These are phyloP conservation scores for Colletotrichum limetticola DNA, from an alignment of 2,329 filamentous ascomycete species.

Conservation along the genomic window DNA sequence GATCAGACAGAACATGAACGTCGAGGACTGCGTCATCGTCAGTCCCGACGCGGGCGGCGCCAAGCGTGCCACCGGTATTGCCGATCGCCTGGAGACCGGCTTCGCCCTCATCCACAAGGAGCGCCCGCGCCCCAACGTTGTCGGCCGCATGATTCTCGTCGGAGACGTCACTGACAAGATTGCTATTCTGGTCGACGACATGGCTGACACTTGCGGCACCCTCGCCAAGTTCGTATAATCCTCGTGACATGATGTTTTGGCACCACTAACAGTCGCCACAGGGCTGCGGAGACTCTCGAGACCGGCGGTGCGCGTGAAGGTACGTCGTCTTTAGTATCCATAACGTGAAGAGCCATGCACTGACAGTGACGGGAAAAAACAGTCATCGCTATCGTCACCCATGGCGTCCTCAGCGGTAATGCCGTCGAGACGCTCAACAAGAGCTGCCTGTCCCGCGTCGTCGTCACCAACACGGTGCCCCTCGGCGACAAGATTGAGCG, in stretches of 20 bases:
- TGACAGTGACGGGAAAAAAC: background rate
- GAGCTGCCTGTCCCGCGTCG: slow-evolving; percentile 79
- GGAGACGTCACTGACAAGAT: slow-evolving; percentile 92
- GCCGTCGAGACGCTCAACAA: slow-evolving; percentile 88
- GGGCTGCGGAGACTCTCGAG: slow-evolving; percentile 32
- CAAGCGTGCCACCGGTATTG: slow-evolving; percentile 87
- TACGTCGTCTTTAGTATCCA: background rate
- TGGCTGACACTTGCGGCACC: slow-evolving; percentile 96
- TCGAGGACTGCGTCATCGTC: slow-evolving; percentile 85
- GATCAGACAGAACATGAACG: slow-evolving; percentile 81
- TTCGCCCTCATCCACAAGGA: slow-evolving; percentile 94
- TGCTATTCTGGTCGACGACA: slow-evolving; percentile 96
- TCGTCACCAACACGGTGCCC: slow-evolving; percentile 82
- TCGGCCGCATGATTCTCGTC: slow-evolving; percentile 92
- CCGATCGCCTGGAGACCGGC: slow-evolving; percentile 82
- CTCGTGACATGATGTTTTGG: background rate
- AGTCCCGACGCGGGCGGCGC: slow-evolving; percentile 88
- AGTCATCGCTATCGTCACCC: slow-evolving; percentile 92
- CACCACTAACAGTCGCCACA: background rate
- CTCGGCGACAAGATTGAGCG: slow-evolving; percentile 78
- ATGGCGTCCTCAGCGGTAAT: slow-evolving; percentile 89
- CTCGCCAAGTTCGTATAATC: slow-evolving; percentile 77
- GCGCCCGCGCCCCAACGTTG: slow-evolving; percentile 72
- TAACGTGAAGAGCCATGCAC: background rate
- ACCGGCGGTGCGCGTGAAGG: slow-evolving; percentile 30